These are phyloP conservation scores for Nymphaea thermarum DNA, from an alignment of 164 flowering plant genomes.

Conservation along the genomic window DNA sequence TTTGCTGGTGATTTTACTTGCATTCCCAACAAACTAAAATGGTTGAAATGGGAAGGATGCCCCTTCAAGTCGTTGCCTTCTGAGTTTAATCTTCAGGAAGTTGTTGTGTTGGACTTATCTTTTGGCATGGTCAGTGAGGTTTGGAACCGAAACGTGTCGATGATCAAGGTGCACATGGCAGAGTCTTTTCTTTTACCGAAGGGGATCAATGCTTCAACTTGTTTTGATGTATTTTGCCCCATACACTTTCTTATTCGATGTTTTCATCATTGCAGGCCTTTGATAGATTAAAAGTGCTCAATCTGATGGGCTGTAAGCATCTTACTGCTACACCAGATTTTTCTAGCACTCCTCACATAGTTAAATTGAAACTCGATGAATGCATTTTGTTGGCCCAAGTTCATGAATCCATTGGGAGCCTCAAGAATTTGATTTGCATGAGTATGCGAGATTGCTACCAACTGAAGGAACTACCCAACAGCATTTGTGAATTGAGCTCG, in stretches of 20 bases:
- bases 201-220: neutral
- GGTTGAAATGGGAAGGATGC: neutral
- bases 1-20: neutral
- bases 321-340: neutral
- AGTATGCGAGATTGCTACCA: neutral
- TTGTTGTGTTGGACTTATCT: neutral
- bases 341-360: neutral
- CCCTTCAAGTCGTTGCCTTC: neutral
- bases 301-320: neutral
- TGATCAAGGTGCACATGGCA: neutral
- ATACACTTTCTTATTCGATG: neutral
- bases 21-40: neutral
- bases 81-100: neutral
- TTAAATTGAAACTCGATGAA: neutral
- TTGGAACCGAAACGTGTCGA: neutral
- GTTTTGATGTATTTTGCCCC: too few species aligned
- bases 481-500: neutral
- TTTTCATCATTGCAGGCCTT: neutral
- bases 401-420: neutral
- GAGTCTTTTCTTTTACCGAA: neutral
- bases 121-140: neutral
- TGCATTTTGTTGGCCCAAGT: neutral
- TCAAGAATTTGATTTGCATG: neutral
- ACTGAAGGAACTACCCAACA: neutral
- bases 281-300: neutral